These are phyloP conservation scores for Tricholoma matsutake DNA, from an alignment of 768 basidiomycete species.

Conservation along the genomic window DNA sequence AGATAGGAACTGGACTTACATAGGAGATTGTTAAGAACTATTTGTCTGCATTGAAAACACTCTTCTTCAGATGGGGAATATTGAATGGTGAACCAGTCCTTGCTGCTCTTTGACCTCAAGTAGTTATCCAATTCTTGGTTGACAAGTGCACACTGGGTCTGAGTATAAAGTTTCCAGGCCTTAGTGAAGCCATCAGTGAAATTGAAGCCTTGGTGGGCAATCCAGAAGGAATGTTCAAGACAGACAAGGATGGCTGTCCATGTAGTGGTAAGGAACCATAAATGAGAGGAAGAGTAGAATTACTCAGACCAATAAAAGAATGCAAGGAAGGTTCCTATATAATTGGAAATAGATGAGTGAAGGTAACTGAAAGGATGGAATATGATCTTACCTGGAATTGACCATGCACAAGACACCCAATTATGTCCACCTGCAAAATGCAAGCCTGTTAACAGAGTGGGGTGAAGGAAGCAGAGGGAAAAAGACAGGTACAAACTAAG, in stretches of 20 bases:
- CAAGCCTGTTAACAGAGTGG: not conserved
- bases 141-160: not conserved
- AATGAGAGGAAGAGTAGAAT: not conserved
- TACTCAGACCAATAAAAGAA: not conserved
- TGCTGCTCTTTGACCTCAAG: not conserved
- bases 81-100: not conserved
- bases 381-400: not conserved
- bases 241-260: not conserved
- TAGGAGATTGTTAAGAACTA: not conserved
- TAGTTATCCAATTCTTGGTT: not conserved
- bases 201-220: not conserved
- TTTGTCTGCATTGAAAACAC: not conserved
- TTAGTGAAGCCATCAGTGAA: not conserved
- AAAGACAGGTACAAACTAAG: not conserved
- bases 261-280: not conserved
- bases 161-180: not conserved
- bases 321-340: not conserved
- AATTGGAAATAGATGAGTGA: not conserved
- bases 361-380: not conserved
- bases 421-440: not conserved
- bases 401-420: not conserved
- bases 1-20: not conserved
- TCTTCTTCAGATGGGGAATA: not conserved
- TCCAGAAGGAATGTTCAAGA: too few species aligned
- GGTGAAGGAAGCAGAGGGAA: not conserved